Evolutionary conservation across 768 basidiomycete species (phyloP).

Genomic region (Leccinum imitatum): DNA sequence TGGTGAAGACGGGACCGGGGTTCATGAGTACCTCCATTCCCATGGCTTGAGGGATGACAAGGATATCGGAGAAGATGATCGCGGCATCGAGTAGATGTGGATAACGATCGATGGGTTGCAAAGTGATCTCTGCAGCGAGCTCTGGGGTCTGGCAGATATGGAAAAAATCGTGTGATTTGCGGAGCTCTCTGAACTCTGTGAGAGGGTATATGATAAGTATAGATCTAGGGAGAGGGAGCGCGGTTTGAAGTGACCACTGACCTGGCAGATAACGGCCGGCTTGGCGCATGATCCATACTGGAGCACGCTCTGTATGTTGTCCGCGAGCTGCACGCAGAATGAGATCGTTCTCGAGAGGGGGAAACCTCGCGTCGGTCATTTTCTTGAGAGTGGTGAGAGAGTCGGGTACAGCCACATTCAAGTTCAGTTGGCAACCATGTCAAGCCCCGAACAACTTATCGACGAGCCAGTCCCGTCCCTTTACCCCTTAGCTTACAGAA

Average conservation of each 20-base stretch:
- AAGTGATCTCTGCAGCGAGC: constrained; percentile 84
- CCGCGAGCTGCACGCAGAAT: constrained; percentile 86
- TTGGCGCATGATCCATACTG: constrained; percentile 99
- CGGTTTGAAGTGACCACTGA: constrained; percentile 30
- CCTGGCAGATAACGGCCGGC: constrained; percentile 95
- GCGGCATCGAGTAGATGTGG: constrained; percentile 86
- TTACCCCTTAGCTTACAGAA: neutral
- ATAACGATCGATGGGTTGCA: constrained; percentile 93
- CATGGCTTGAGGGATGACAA: constrained; percentile 97
- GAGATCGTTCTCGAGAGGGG: constrained; percentile 82
- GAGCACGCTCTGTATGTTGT: constrained; percentile 86
- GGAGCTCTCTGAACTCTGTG: constrained; percentile 85
- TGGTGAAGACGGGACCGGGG: constrained; percentile 85
- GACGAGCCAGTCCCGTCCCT: constrained; percentile 50
- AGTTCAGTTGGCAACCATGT: constrained; percentile 33
- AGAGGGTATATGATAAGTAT: neutral
- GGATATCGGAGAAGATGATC: constrained; percentile 98
- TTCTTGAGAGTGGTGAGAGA: neutral
- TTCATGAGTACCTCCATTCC: constrained; percentile 96
- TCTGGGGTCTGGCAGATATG: constrained; percentile 91
- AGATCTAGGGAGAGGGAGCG: neutral
- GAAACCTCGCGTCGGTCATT: constrained; percentile 50
- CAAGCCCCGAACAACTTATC: constrained; percentile 59
- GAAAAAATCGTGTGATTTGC: constrained; percentile 89
- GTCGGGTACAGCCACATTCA: constrained; percentile 15